Evolutionary conservation across 805 yeast species (phyloP).

Genomic region (Spathaspora hagerdaliae): DNA sequence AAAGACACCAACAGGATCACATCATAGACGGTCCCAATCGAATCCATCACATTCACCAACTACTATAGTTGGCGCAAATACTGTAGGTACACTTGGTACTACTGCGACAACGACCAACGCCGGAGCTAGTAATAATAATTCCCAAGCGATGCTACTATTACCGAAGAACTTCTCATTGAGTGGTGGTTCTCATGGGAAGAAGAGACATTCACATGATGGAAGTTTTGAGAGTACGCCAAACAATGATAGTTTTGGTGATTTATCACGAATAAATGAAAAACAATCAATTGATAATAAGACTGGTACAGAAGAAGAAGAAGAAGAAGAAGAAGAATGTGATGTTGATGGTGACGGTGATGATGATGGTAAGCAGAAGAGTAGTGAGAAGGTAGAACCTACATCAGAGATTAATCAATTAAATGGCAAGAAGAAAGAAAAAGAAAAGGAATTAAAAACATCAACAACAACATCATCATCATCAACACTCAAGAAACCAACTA

Average conservation of each 20-base stretch:
- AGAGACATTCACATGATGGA: conserved; percentile 27
- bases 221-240: conserved; percentile 1
- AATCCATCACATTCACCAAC: conserved; percentile 18
- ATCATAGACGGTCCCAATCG: conserved; percentile 30
- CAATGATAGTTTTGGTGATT: background rate
- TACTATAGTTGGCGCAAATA: conserved; percentile 1
- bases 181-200: conserved; percentile 4
- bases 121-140: conserved; percentile 13
- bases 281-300: background rate
- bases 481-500: background rate
- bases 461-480: conserved; percentile 1
- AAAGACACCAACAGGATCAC: conserved; percentile 1
- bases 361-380: background rate
- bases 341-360: background rate
- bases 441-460: background rate
- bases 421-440: background rate
- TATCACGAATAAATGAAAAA: background rate
- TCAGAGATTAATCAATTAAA: too few relatives aligned
- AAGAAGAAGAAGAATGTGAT: background rate
- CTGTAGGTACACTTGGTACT: background rate
- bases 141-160: conserved; percentile 46
- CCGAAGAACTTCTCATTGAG: conserved; percentile 44
- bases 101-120: background rate
- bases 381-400: background rate
- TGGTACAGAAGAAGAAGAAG: background rate